Percentiles rank a stretch among this genome's conserved stretches.
phyloP scores from a whole-genome alignment of 148 eudicot species.

The Rhododendron williamsianum region DNA sequence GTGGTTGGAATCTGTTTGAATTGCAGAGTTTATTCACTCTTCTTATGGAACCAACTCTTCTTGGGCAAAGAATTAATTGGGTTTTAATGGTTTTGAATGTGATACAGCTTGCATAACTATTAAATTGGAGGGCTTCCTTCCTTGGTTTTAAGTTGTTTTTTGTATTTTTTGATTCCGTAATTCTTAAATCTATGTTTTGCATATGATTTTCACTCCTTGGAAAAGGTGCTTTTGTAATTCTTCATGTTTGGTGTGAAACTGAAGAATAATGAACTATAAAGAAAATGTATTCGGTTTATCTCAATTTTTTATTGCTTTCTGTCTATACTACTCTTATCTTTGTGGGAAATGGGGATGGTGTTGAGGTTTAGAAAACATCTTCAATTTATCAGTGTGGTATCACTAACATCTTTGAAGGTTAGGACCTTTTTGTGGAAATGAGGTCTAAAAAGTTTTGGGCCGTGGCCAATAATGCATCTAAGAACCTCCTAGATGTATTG shows the following conservation, averaged over 20 bases:
- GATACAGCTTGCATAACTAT: neutral
- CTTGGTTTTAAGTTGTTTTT: neutral
- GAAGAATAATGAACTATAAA: neutral
- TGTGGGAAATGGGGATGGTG: neutral
- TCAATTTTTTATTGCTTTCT: neutral
- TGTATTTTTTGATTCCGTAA: neutral
- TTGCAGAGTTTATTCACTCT: neutral
- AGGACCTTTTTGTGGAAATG: neutral
- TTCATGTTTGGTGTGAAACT: neutral
- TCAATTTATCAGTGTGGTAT: neutral
- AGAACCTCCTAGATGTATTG: neutral
- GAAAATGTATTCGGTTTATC: neutral
- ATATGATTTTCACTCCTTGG: neutral
- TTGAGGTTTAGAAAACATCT: neutral
- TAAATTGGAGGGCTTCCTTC: neutral
- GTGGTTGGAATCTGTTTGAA: neutral
- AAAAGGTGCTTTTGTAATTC: neutral
- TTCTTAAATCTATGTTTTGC: neutral
- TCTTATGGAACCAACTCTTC: neutral
- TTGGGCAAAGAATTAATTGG: neutral
- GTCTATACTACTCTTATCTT: neutral
- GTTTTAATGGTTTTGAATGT: neutral
- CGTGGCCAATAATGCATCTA: neutral
- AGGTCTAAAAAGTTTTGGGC: neutral
- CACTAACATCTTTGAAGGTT: neutral